Conservation (phyloP, 805 yeast genomes). For the Kodamaea jinghongensis region DNA sequence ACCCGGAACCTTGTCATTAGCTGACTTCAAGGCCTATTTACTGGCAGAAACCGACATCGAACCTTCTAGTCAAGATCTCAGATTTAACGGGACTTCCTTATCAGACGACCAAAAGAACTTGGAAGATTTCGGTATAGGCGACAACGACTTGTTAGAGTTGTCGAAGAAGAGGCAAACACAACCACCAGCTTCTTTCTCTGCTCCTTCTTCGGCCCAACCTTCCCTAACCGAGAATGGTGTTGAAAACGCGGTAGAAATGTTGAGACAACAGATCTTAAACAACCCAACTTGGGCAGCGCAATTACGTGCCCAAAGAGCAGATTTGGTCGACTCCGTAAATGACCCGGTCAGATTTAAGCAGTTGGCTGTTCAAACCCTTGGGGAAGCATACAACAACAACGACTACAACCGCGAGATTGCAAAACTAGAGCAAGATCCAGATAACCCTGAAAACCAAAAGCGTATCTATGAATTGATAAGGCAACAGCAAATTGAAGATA, state of each 20-base stretch:
- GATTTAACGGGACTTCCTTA: slow-evolving; percentile 45
- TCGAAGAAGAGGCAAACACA: slow-evolving; percentile 13
- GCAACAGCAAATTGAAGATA: slow-evolving; percentile 74
- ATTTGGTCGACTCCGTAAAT: slow-evolving; percentile 42
- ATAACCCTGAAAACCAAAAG: slow-evolving; percentile 64
- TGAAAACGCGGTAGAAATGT: slow-evolving; percentile 41
- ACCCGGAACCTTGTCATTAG: slow-evolving; percentile 57
- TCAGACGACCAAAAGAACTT: slow-evolving; percentile 36
- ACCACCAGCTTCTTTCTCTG: slow-evolving; percentile 1
- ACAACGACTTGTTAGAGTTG: slow-evolving; percentile 58
- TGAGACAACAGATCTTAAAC: slow-evolving; percentile 47
- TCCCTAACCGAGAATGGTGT: slow-evolving; percentile 7
- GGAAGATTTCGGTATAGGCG: slow-evolving; percentile 45
- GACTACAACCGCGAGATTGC: no score
- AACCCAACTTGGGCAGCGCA: slow-evolving; percentile 38
- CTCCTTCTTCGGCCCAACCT: slow-evolving; percentile 6
- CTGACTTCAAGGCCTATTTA: slow-evolving; percentile 70
- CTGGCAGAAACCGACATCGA: slow-evolving; percentile 64
- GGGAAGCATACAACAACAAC: no score
- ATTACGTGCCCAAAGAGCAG: slow-evolving; percentile 43
- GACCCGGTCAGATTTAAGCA: slow-evolving; percentile 48
- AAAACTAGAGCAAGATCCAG: slow-evolving; percentile 60
- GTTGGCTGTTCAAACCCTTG: not conserved
- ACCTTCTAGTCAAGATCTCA: slow-evolving; percentile 46
- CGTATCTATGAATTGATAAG: slow-evolving; percentile 65